These are phyloP conservation scores for Colletotrichum phormii DNA, from an alignment of 2,329 filamentous ascomycete species.

Conservation along the genomic window DNA sequence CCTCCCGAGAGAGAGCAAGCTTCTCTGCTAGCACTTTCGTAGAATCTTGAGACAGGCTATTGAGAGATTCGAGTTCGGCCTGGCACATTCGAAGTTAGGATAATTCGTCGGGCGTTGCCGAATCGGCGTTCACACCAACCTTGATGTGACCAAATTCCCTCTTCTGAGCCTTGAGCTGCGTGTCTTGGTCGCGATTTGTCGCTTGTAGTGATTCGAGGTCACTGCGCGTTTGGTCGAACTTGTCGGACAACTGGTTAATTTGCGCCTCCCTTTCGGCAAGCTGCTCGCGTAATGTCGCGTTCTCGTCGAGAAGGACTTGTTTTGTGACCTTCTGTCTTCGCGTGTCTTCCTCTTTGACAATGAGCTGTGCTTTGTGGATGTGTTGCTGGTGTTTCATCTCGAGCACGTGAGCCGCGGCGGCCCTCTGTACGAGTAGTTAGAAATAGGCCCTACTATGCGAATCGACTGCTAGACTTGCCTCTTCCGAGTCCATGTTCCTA, in stretches of 20 bases:
- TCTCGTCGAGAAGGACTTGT: slow-evolving; percentile 80
- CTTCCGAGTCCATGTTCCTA: slow-evolving; percentile 33
- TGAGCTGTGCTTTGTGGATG: slow-evolving; percentile 72
- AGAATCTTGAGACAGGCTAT: slow-evolving; percentile 75
- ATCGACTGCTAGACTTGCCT: slow-evolving; percentile 16
- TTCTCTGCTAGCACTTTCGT: slow-evolving; percentile 75
- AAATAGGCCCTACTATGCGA: neutral
- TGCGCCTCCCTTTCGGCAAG: slow-evolving; percentile 70
- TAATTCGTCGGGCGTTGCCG: too few species aligned
- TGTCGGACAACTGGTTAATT: slow-evolving; percentile 59
- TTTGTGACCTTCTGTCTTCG: slow-evolving; percentile 77
- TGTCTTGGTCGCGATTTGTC: slow-evolving; percentile 57
- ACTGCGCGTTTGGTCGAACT: slow-evolving; percentile 52
- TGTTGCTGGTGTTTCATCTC: slow-evolving; percentile 78
- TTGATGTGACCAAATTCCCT: slow-evolving; percentile 61
- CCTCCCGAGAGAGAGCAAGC: slow-evolving; percentile 62
- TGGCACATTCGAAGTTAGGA: slow-evolving; percentile 46
- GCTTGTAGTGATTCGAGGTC: slow-evolving; percentile 58
- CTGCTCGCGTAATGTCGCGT: slow-evolving; percentile 73
- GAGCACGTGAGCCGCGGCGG: slow-evolving; percentile 63
- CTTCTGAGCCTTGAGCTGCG: slow-evolving; percentile 60
- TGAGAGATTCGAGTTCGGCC: slow-evolving; percentile 79
- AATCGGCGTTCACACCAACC: slow-evolving; percentile 48
- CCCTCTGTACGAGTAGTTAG: slow-evolving; percentile 49
- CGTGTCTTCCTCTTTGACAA: slow-evolving; percentile 80